Percentiles rank a stretch among this genome's conserved stretches.
Evolutionary conservation across 2,329 filamentous ascomycete species (phyloP).

Genomic region (Daldinia sp.): DNA sequence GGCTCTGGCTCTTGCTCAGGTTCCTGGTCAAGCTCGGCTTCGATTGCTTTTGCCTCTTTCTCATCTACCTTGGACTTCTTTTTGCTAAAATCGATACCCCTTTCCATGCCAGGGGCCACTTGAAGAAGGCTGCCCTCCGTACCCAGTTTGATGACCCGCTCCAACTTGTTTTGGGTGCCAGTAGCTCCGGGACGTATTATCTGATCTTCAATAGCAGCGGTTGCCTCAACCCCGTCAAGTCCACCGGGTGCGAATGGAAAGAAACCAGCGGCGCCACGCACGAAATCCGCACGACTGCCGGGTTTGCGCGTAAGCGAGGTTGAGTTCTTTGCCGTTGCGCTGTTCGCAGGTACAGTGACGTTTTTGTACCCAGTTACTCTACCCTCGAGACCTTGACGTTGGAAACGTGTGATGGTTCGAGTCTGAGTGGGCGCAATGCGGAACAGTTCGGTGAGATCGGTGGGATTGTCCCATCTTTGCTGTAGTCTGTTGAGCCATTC

Average conservation of each 20-base stretch:
- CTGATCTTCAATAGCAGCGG: constrained; percentile 84
- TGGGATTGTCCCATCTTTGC: constrained; percentile 84
- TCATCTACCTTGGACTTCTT: constrained; percentile 64
- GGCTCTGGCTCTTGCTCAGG: constrained; percentile 49
- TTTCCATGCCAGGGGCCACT: constrained; percentile 79
- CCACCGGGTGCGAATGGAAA: constrained; percentile 94
- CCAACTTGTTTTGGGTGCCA: constrained; percentile 65
- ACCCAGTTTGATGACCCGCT: constrained; percentile 85
- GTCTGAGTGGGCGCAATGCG: constrained; percentile 89
- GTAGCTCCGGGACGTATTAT: constrained; percentile 61
- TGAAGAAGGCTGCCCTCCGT: constrained; percentile 80
- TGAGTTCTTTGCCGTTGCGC: constrained; percentile 92
- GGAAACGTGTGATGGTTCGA: constrained; percentile 92
- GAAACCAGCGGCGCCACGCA: constrained; percentile 90
- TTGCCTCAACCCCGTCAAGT: constrained; percentile 83
- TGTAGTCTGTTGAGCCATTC: constrained; percentile 91
- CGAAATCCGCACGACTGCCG: constrained; percentile 86
- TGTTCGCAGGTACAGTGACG: constrained; percentile 88
- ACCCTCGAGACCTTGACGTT: constrained; percentile 88
- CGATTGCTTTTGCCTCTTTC: constrained; percentile 69
- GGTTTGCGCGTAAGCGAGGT: constrained; percentile 89
- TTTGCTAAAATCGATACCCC: constrained; percentile 77
- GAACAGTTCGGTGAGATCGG: constrained; percentile 85
- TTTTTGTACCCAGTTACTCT: constrained; percentile 93
- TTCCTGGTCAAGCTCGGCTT: constrained; percentile 60